These are phyloP conservation scores for Eucalyptus polyanthemos DNA, from an alignment of 345 rosid genomes.

Conservation along the genomic window DNA sequence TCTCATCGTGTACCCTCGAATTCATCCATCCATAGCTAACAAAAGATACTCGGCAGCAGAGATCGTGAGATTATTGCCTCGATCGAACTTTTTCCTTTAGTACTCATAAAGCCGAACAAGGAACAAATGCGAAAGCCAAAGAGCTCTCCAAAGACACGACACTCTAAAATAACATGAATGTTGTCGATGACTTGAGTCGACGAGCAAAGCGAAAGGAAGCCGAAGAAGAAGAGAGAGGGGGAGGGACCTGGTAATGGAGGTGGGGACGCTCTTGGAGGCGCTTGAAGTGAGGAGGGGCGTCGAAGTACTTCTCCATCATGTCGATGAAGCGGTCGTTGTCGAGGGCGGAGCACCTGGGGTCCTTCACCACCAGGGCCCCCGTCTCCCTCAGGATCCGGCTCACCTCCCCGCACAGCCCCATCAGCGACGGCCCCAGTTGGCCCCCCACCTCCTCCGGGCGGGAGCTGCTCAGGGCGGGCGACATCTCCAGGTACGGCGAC, in stretches of 20 bases:
- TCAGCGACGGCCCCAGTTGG: conserved; percentile 18
- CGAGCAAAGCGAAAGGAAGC: background rate
- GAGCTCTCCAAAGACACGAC: background rate
- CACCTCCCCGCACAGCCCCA: conserved; percentile 50
- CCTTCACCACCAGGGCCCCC: conserved; percentile 85
- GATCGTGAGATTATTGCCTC: background rate
- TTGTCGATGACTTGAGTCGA: background rate
- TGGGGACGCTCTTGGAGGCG: conserved; percentile 64
- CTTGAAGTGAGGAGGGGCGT: conserved; percentile 54
- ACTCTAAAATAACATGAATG: background rate
- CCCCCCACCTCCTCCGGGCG: background rate
- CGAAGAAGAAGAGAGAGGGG: background rate
- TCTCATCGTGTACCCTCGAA: background rate
- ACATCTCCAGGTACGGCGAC: conserved; percentile 34
- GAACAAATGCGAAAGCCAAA: background rate
- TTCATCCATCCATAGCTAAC: background rate
- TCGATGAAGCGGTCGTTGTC: conserved; percentile 89
- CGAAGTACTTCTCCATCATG: conserved; percentile 95
- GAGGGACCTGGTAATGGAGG: conserved; percentile 75
- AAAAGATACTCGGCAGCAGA: background rate
- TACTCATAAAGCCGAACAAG: background rate
- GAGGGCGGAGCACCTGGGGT: conserved; percentile 77
- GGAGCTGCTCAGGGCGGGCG: background rate
- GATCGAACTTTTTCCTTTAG: background rate
- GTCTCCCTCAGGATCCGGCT: conserved; percentile 71